Evolutionary conservation across 2,329 filamentous ascomycete genomes (phyloP).

Genomic region (Hypocreales sp.): DNA sequence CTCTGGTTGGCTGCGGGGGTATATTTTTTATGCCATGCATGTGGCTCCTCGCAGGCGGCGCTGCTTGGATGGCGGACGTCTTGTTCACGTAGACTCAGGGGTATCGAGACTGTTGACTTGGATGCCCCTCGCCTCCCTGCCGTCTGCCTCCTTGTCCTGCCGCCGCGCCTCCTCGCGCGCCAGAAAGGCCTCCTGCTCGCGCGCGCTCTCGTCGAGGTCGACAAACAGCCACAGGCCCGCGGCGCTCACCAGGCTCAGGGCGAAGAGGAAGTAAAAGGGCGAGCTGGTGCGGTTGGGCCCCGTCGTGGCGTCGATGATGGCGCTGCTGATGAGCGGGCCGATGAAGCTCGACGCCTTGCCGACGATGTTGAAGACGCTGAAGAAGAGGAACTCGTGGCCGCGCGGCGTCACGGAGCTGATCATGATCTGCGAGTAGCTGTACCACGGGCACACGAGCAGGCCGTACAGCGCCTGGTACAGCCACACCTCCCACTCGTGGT

Average conservation of each 20-base stretch:
- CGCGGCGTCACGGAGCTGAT: constrained; percentile 54
- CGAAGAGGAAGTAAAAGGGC: constrained; percentile 53
- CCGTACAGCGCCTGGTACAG: constrained; percentile 41
- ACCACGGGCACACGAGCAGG: constrained; percentile 53
- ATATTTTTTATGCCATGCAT: too few relatives aligned
- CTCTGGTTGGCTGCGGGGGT: too few relatives aligned
- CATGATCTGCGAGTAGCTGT: constrained; percentile 56
- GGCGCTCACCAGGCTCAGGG: constrained; percentile 38
- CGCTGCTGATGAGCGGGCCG: constrained; percentile 50
- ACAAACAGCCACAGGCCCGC: constrained; percentile 36
- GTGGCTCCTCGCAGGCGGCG: too few relatives aligned
- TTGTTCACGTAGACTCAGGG: too few relatives aligned
- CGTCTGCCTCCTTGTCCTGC: too few relatives aligned
- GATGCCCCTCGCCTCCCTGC: too few relatives aligned
- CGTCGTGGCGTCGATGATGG: constrained; percentile 48
- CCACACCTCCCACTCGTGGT: constrained; percentile 30
- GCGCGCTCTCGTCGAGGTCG: constrained; percentile 43
- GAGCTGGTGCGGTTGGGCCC: constrained; percentile 38
- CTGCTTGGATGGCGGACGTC: too few relatives aligned
- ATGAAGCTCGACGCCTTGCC: constrained; percentile 56
- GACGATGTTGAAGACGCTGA: constrained; percentile 52
- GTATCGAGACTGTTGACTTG: too few relatives aligned
- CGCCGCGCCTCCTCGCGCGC: too few relatives aligned
- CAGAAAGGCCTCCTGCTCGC: constrained; percentile 42
- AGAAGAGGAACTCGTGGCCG: constrained; percentile 57